phyloP scores from a whole-genome alignment of 2,329 filamentous ascomycete genomes.

The Microcyclospora tardicrescens region DNA sequence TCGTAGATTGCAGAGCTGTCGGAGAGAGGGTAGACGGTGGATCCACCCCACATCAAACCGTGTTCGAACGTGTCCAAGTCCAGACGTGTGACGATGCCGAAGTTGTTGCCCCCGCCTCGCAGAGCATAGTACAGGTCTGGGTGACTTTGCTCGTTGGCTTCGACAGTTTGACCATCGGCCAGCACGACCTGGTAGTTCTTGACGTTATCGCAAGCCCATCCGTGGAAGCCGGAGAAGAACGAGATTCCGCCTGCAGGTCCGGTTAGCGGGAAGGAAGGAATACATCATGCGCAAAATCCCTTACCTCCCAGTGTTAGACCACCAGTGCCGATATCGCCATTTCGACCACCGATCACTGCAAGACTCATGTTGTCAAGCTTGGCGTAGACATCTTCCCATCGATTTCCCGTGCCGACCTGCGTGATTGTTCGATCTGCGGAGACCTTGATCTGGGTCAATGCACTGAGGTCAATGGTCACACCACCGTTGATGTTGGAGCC shows the following conservation, averaged over 20 bases:
- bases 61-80: constrained; percentile 12
- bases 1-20: constrained; percentile 2
- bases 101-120: constrained; percentile 17
- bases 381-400: constrained; percentile 8
- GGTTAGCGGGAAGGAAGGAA: neutral
- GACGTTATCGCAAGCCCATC: constrained; percentile 20
- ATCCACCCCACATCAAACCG: constrained; percentile 9
- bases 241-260: constrained; percentile 13
- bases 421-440: constrained; percentile 6
- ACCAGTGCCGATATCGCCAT: constrained; percentile 15
- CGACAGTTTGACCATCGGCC: constrained; percentile 11
- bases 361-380: constrained; percentile 8
- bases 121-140: constrained; percentile 16
- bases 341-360: constrained; percentile 14
- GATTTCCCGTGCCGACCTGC: constrained; percentile 9
- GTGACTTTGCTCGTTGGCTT: constrained; percentile 8
- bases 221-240: constrained; percentile 16
- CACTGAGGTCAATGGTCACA: constrained; percentile 14
- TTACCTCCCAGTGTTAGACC: constrained; percentile 16
- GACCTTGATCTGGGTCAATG: constrained; percentile 9
- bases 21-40: constrained; percentile 1
- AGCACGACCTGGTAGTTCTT: constrained; percentile 17
- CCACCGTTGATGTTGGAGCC: constrained; percentile 15
- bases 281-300: neutral
- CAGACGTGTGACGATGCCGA: constrained; percentile 18